phyloP scores from a whole-genome alignment of 176 grass and related monocot species.

The Zea luxurians region DNA sequence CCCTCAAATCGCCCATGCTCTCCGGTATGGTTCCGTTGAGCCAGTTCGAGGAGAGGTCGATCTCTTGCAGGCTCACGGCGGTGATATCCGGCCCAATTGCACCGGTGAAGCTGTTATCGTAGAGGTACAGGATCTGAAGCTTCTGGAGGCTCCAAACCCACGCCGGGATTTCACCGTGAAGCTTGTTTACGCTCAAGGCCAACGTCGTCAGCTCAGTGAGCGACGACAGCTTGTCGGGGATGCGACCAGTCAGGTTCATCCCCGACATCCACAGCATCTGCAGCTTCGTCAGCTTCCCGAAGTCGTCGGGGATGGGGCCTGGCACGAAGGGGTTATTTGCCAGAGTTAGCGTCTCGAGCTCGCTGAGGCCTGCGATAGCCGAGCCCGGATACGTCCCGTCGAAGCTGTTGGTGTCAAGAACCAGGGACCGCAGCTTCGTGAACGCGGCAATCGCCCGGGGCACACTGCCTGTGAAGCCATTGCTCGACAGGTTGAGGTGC shows the following conservation, averaged over 20 bases:
- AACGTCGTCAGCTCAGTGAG: slow-evolving; percentile 18
- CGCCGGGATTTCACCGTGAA: slow-evolving; percentile 13
- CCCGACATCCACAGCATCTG: slow-evolving; percentile 6
- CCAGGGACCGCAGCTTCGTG: slow-evolving; percentile 7
- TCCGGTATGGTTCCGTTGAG: slow-evolving; percentile 50
- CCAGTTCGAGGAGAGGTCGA: slow-evolving; percentile 46
- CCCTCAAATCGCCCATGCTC: slow-evolving; percentile 41
- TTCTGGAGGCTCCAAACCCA: slow-evolving; percentile 42
- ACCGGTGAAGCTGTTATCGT: not conserved
- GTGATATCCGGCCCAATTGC: not conserved
- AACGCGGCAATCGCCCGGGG: slow-evolving; percentile 23
- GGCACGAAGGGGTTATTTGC: slow-evolving; percentile 19
- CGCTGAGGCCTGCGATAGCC: slow-evolving; percentile 6
- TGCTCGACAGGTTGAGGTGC: slow-evolving; percentile 40
- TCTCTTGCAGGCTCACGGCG: not conserved
- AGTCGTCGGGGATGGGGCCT: slow-evolving; percentile 5
- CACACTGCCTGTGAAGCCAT: slow-evolving; percentile 50
- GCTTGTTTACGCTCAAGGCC: slow-evolving; percentile 2
- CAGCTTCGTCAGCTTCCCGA: slow-evolving; percentile 28
- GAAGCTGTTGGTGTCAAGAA: slow-evolving; percentile 38
- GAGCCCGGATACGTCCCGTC: slow-evolving; percentile 29
- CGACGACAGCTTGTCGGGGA: not conserved
- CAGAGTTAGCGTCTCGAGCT: slow-evolving; percentile 30
- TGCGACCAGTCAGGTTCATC: slow-evolving; percentile 32
- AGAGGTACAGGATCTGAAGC: slow-evolving; percentile 30